Evolutionary conservation across 2,329 filamentous ascomycete species (phyloP).

Genomic region (Geosmithia flava): DNA sequence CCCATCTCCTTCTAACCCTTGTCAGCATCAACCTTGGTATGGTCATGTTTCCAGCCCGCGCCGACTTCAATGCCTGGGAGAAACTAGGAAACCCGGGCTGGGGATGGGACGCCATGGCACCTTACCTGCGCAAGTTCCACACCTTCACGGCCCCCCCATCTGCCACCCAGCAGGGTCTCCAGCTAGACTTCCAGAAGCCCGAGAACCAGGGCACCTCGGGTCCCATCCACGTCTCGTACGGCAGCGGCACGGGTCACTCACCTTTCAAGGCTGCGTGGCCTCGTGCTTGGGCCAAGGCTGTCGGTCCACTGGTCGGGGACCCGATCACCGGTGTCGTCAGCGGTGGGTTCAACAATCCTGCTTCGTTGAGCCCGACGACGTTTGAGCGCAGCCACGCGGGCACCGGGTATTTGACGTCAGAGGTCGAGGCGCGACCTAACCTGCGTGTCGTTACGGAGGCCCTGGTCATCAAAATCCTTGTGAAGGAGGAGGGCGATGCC

Average conservation of each 20-base stretch:
- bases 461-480: slow-evolving; percentile 12
- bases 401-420: not conserved
- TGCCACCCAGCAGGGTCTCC: slow-evolving; percentile 7
- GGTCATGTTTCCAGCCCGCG: not conserved
- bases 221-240: slow-evolving; percentile 9
- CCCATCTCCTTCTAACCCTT: no score
- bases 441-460: slow-evolving; percentile 10
- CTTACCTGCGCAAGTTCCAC: slow-evolving; percentile 7
- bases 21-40: not conserved
- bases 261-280: slow-evolving; percentile 2
- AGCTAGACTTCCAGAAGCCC: no score
- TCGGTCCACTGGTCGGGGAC: no score
- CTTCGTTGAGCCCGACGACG: no score
- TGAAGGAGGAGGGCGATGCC: slow-evolving; percentile 2
- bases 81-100: slow-evolving; percentile 21
- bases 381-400: not conserved
- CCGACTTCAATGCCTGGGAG: slow-evolving; percentile 17
- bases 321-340: no score
- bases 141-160: slow-evolving; percentile 7
- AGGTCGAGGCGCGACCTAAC: slow-evolving; percentile 6
- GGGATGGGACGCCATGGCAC: slow-evolving; percentile 19
- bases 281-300: not conserved
- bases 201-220: slow-evolving; percentile 2
- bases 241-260: slow-evolving; percentile 10
- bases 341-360: no score